These are phyloP conservation scores for Crepidotus variabilis DNA, from an alignment of 768 basidiomycete species.

Conservation along the genomic window DNA sequence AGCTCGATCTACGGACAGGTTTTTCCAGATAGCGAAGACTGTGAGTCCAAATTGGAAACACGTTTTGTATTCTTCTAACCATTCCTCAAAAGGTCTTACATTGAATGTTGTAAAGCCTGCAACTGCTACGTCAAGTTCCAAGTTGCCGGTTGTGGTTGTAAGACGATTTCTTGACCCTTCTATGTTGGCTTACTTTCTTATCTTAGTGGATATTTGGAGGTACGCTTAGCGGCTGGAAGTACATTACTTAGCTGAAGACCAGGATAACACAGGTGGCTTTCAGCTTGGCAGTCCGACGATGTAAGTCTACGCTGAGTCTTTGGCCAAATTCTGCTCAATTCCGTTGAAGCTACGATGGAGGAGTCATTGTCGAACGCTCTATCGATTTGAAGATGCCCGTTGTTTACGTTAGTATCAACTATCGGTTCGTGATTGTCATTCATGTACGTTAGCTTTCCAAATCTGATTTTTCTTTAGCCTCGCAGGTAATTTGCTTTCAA, in stretches of 20 bases:
- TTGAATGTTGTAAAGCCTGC: conserved; percentile 49
- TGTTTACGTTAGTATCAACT: conserved; percentile 54
- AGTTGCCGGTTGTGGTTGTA: conserved; percentile 53
- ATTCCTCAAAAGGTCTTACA: conserved; percentile 35
- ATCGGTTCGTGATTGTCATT: conserved; percentile 23
- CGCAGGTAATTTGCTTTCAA: conserved; percentile 2
- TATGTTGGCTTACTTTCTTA: neutral
- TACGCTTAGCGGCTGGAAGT: conserved; percentile 8
- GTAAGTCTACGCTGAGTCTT: conserved; percentile 15
- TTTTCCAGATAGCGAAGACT: conserved; percentile 40
- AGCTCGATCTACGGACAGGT: conserved; percentile 25
- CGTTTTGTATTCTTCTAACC: neutral
- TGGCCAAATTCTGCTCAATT: neutral
- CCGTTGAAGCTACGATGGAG: conserved; percentile 37
- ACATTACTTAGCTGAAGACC: neutral
- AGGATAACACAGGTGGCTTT: conserved; percentile 31
- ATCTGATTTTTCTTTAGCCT: conserved; percentile 4
- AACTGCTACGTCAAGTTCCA: conserved; percentile 32
- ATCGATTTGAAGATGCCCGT: conserved; percentile 38
- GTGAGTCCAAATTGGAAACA: conserved; percentile 30
- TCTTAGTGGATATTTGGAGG: conserved; percentile 51
- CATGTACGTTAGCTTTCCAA: neutral
- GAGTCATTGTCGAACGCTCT: conserved; percentile 39
- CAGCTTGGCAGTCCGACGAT: conserved; percentile 34
- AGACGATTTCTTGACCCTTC: conserved; percentile 15